Base-by-base conservation (phyloP, 2,329 filamentous ascomycete genomes). In the Verticillium isaacii region DNA sequence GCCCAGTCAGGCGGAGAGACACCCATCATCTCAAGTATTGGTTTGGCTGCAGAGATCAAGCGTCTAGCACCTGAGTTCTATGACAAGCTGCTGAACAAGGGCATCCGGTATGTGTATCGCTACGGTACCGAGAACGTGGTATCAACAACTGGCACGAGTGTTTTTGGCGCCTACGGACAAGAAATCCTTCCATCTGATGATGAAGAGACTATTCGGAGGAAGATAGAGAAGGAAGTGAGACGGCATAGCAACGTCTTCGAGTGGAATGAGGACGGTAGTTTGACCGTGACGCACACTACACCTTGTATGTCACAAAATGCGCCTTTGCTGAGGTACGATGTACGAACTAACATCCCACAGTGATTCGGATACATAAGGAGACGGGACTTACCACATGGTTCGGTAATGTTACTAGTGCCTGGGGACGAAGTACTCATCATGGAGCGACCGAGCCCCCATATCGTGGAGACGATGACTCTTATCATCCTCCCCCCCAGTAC, bases 351-450 rank as follows among this genome's bases (percentile, higher is more conserved):
- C 25, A 8, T 25, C 5, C 32, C 9, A 6, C 29, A 71, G 73
- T 70, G 41, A 68, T 72, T 15, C 65, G 70, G 12, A 70, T 67
- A 14, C 71, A 73, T 57, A 58, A 70, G 9, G 66, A 68, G 11
- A 72, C 68, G 1, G 68, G 66, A 0, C 59, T 69, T 2, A 66
- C 68, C 0, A 70, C 69, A 0, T 74, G 69, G 65, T 75, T 75
- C 54, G 73, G 73, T 7, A 74, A 74, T 57, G 62, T 75, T n/a
- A 74, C 73, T 8, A 72, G 68, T 17, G 72, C 72, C 2, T 75
- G 72, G 72, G 73, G 71, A 5, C 68, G 71, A 14, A 74, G 71
- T 56, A 66, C 60, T 17, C 67, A 71, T 34, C 73, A 74, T 57
- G 71, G 72, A 15, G 73, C 71, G 34, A 74, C 72, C 1, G 63